phyloP scores from a whole-genome alignment of 805 yeast genomes.

The Spathaspora passalidarum region DNA sequence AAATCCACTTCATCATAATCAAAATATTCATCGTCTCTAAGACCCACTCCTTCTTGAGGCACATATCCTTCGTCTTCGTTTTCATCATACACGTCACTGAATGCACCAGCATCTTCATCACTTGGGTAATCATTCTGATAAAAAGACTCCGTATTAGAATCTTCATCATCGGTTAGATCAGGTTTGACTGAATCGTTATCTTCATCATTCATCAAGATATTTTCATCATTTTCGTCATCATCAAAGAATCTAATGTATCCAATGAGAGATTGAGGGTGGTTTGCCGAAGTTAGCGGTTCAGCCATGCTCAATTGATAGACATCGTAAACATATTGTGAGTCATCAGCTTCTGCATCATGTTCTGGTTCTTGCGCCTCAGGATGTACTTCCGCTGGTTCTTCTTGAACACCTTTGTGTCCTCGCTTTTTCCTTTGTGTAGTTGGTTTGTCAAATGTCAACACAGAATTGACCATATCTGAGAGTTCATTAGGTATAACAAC shows the following conservation, averaged over 20 bases:
- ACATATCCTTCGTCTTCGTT: conserved; percentile 16
- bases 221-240: conserved; percentile 38
- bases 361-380: background rate
- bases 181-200: conserved; percentile 29
- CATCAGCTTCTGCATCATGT: conserved; percentile 5
- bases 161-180: conserved; percentile 65
- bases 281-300: conserved; percentile 39
- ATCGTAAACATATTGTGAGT: conserved; percentile 85
- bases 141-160: conserved; percentile 87
- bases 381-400: background rate
- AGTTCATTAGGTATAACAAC: conserved; percentile 54
- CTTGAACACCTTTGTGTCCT: conserved; percentile 2
- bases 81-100: conserved; percentile 13
- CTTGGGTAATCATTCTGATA: conserved; percentile 94
- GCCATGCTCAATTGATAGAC: conserved; percentile 50
- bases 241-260: conserved; percentile 58
- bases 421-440: conserved; percentile 13
- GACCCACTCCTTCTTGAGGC: conserved; percentile 10
- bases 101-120: conserved; percentile 67
- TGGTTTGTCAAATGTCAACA: conserved; percentile 36
- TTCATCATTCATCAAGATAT: conserved; percentile 9
- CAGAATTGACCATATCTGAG: conserved; percentile 69
- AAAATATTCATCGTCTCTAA: conserved; percentile 25
- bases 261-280: conserved; percentile 46
- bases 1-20: conserved; percentile 24